These are phyloP conservation scores for Phaeoacremonium minimum DNA, from an alignment of 2,329 filamentous ascomycete species.

Conservation along the genomic window DNA sequence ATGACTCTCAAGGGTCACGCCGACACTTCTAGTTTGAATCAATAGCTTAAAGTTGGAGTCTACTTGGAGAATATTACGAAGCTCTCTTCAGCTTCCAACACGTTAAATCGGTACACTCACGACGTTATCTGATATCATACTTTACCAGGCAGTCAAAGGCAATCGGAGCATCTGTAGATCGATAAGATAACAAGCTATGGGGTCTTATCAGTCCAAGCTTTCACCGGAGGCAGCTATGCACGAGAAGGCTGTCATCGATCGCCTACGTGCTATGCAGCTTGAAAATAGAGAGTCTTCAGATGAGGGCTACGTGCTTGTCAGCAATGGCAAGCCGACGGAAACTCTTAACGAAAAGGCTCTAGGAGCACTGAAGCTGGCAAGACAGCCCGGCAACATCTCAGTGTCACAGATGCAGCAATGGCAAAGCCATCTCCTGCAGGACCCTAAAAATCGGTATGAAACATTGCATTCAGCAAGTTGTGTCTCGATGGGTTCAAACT, in stretches of 20 bases:
- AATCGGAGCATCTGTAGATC: conserved; percentile 1
- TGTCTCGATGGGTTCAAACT: no score
- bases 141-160: neutral
- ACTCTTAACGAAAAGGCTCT: conserved; percentile 24
- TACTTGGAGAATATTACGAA: no score
- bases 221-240: conserved; percentile 18
- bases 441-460: conserved; percentile 60
- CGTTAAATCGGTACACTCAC: no score
- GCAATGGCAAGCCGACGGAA: conserved; percentile 19
- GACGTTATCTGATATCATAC: no score
- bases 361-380: conserved; percentile 11
- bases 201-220: conserved; percentile 36
- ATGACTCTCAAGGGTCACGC: no score
- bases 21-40: no score
- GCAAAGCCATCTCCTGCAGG: conserved; percentile 57
- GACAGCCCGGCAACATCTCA: conserved; percentile 41
- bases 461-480: neutral
- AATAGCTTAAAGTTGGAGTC: no score
- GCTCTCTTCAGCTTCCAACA: no score
- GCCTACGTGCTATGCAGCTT: conserved; percentile 38
- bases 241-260: conserved; percentile 40
- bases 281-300: conserved; percentile 24
- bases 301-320: conserved; percentile 50
- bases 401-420: conserved; percentile 48
- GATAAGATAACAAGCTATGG: no score